These are phyloP conservation scores for Pyronema domesticum DNA, from an alignment of 495 filamentous ascomycete species.

Conservation along the genomic window DNA sequence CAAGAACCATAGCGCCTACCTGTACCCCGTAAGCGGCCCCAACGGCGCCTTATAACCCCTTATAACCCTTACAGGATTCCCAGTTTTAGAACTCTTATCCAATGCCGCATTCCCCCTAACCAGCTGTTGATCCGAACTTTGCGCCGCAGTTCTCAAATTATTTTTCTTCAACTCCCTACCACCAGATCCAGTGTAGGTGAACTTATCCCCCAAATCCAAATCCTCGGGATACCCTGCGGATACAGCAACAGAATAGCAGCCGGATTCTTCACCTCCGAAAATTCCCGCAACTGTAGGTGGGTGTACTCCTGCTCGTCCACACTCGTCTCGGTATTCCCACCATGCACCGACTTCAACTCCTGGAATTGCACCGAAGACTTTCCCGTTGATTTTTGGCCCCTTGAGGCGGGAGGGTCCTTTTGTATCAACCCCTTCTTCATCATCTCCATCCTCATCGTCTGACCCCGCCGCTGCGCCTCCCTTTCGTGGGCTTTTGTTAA, in stretches of 20 bases:
- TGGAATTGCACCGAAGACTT: constrained; percentile 13
- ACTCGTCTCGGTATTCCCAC: constrained; percentile 17
- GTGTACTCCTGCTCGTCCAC: constrained; percentile 9
- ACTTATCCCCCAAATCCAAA: constrained; percentile 23
- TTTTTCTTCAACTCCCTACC: constrained; percentile 23
- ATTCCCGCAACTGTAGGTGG: constrained; percentile 21
- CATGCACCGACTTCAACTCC: constrained; percentile 15
- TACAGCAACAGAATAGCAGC: constrained; percentile 22
- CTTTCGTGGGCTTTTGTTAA: not conserved
- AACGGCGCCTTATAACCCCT: constrained; percentile 22
- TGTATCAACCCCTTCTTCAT: not conserved
- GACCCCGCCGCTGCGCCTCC: not conserved
- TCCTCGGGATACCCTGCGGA: constrained; percentile 26
- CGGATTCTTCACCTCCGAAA: constrained; percentile 8
- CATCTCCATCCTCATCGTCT: not conserved
- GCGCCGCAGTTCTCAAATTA: constrained; percentile 23
- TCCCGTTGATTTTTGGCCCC: constrained; percentile 7
- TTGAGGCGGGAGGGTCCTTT: constrained; percentile 1
- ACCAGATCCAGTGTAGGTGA: constrained; percentile 25
- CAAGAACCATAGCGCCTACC: not conserved
- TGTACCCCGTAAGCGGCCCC: constrained; percentile 20
- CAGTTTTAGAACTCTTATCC: constrained; percentile 13
- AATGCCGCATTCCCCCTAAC: constrained; percentile 17
- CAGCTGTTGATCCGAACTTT: constrained; percentile 18
- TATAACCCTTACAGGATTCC: constrained; percentile 22